Base-by-base conservation (phyloP, 441 rosid species). In the Geranium incanum region DNA sequence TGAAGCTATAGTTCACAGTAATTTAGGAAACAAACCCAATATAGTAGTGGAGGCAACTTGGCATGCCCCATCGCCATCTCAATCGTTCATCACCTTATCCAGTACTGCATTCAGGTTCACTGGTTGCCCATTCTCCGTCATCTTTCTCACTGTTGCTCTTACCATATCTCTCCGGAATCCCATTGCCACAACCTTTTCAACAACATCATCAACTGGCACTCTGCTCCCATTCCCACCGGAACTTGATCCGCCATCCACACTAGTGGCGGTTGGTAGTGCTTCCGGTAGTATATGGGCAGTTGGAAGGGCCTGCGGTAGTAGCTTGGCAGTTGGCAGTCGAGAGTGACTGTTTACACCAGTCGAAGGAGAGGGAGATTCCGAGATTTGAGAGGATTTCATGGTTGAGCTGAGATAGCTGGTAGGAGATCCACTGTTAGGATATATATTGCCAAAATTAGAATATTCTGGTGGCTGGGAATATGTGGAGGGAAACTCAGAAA, bases 131-230 rank as follows among this genome's bases (percentile, higher is more conserved):
- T 78, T 75, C 16, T 81, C 88, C 4, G 75, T 77, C 73, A 87
- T 67, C 68, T 74, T 81, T 39, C 68, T 85, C 72, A 83, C 82
- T 45, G 84, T 78, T 41, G 85, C 84, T 72, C 84, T 80, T 67
- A 87, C 88, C 75, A 79, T 45, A 78, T 87, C 92, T 74, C 92
- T 84, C 43, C 82, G 80, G 69, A 87, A 87, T 64, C 92, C 92
- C 92, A 87, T 84, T 11, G 80, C 81, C 18, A 81, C 88, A 36
- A 86, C 88, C 66, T 71, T 75, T 79, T 87, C 88, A 38, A 85
- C 69, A 70, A 79, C 81, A 68, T 81, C 86, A 39, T 85, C 88
- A 57, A 66, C 69, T 0, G 72, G 80, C 5, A 66, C 78, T 59
- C 70, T 79, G 69, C 71, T 83, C 71, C 73, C 70, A 55, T 45